These are phyloP conservation scores for Acorus calamus DNA, from an alignment of 106 monocot genomes.

Conservation along the genomic window DNA sequence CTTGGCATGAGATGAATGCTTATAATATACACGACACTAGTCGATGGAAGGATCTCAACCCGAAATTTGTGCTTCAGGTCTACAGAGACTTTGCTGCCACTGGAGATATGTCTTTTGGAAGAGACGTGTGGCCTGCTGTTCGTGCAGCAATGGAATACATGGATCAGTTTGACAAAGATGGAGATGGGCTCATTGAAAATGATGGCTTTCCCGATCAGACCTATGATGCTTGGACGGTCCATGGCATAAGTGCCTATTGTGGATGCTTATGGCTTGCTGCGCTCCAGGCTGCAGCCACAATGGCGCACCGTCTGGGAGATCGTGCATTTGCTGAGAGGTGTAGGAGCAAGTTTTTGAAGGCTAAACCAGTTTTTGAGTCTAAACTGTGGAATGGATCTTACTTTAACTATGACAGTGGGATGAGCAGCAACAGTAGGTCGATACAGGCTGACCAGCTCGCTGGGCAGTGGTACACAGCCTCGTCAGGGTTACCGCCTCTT, in stretches of 20 bases:
- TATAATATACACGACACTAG: constrained; percentile 99
- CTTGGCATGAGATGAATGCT: constrained; percentile 98
- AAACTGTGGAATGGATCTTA: constrained; percentile 97
- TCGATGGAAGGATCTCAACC: constrained; percentile 97
- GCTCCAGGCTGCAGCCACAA: constrained; percentile 77
- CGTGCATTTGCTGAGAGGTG: constrained; percentile 62
- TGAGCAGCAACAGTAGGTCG: constrained; percentile 67
- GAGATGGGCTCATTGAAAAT: constrained; percentile 93
- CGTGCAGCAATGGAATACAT: constrained; percentile 89
- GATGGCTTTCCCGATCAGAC: constrained; percentile 99
- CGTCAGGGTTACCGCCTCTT: constrained; percentile 76
- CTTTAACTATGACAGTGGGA: constrained; percentile 90
- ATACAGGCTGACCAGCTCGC: constrained; percentile 98
- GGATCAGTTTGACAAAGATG: constrained; percentile 96
- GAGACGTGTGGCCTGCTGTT: constrained; percentile 87
- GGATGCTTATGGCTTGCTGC: constrained; percentile 92
- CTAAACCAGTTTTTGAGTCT: constrained; percentile 55
- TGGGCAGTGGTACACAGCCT: constrained; percentile 92
- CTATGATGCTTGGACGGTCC: constrained; percentile 96
- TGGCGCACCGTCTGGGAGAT: constrained; percentile 84
- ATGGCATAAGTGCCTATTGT: constrained; percentile 93
- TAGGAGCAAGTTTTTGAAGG: constrained; percentile 58
- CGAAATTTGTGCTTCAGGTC: constrained; percentile 95
- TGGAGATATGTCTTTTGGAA: constrained; percentile 75
- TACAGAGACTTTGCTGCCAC: constrained; percentile 97